Evolutionary conservation across 805 yeast species (phyloP).

Genomic region (Starmerella bacillaris): DNA sequence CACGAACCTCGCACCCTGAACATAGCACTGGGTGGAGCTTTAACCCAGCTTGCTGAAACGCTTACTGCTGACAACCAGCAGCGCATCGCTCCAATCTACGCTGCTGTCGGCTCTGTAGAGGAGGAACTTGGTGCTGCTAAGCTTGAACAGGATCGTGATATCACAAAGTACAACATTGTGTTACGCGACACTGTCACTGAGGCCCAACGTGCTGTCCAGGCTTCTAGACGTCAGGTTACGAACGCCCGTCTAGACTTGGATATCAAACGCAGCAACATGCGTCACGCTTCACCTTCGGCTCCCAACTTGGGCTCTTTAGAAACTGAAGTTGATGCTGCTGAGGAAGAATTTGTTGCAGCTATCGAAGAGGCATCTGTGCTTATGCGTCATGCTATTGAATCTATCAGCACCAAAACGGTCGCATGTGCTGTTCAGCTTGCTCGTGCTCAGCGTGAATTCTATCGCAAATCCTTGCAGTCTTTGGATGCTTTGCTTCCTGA

Average conservation of each 20-base stretch:
- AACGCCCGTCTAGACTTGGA: conserved; percentile 65
- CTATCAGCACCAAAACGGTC: conserved; percentile 39
- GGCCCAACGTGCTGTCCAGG: conserved; percentile 43
- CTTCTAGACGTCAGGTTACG: conserved; percentile 56
- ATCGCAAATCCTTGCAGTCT: conserved; percentile 53
- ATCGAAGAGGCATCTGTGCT: conserved; percentile 73
- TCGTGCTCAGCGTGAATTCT: conserved; percentile 65
- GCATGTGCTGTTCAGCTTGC: conserved; percentile 50
- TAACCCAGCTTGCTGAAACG: conserved; percentile 21
- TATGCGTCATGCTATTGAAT: conserved; percentile 62
- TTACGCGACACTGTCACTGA: conserved; percentile 44
- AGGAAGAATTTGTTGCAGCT: conserved; percentile 72
- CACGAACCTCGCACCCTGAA: conserved; percentile 60
- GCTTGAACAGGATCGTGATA: conserved; percentile 61
- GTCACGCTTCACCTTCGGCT: conserved; percentile 30
- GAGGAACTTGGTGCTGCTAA: conserved; percentile 66
- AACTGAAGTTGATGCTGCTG: conserved; percentile 63
- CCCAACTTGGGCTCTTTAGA: conserved; percentile 57
- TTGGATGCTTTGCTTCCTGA: conserved; percentile 47
- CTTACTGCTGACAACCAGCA: conserved; percentile 29
- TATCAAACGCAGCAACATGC: conserved; percentile 42
- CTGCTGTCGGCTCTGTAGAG: conserved; percentile 50
- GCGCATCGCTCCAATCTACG: conserved; percentile 43
- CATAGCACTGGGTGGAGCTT: conserved; percentile 63
- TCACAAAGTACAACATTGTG: conserved; percentile 51